Conservation (phyloP, 2,329 filamentous ascomycete species). For the Cercospora beticola region DNA sequence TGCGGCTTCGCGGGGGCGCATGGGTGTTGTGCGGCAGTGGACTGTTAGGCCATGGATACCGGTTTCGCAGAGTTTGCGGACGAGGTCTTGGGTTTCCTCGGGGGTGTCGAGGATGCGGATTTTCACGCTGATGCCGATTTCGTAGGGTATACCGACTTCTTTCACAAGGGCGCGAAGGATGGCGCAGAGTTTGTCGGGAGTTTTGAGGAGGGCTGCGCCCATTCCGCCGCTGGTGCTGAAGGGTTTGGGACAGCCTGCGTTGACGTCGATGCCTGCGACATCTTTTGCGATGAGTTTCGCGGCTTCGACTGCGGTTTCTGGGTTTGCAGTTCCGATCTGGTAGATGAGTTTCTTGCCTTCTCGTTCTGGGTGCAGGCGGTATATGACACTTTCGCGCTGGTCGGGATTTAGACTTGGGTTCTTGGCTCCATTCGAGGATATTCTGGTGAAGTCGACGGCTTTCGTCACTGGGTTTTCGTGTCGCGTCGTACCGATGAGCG, state of each 20-base stretch:
- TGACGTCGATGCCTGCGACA: slow-evolving; percentile 93
- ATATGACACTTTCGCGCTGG: slow-evolving; percentile 67
- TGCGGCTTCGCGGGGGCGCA: slow-evolving; percentile 85
- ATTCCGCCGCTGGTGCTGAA: slow-evolving; percentile 93
- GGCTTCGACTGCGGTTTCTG: slow-evolving; percentile 78
- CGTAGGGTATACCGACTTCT: slow-evolving; percentile 71
- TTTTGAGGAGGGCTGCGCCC: slow-evolving; percentile 86
- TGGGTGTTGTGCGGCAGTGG: slow-evolving; percentile 93
- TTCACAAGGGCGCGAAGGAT: slow-evolving; percentile 82
- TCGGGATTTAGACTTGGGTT: slow-evolving; percentile 56
- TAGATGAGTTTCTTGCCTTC: slow-evolving; percentile 80
- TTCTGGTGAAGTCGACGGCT: slow-evolving; percentile 81
- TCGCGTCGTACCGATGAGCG: slow-evolving; percentile 83
- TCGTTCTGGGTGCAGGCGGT: slow-evolving; percentile 73
- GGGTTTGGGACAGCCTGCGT: slow-evolving; percentile 96
- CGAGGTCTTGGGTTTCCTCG: slow-evolving; percentile 72
- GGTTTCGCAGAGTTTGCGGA: slow-evolving; percentile 74
- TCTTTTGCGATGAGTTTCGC: slow-evolving; percentile 81
- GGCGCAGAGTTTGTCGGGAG: slow-evolving; percentile 76
- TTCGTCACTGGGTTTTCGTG: slow-evolving; percentile 72
- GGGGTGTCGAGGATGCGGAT: slow-evolving; percentile 81
- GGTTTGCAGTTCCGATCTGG: slow-evolving; percentile 85
- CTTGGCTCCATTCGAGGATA: slow-evolving; percentile 68
- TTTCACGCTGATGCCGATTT: slow-evolving; percentile 96
- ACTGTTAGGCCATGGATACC: slow-evolving; percentile 91